phyloP scores from a whole-genome alignment of 208 protist genomes.

The Polymyxa betae region DNA sequence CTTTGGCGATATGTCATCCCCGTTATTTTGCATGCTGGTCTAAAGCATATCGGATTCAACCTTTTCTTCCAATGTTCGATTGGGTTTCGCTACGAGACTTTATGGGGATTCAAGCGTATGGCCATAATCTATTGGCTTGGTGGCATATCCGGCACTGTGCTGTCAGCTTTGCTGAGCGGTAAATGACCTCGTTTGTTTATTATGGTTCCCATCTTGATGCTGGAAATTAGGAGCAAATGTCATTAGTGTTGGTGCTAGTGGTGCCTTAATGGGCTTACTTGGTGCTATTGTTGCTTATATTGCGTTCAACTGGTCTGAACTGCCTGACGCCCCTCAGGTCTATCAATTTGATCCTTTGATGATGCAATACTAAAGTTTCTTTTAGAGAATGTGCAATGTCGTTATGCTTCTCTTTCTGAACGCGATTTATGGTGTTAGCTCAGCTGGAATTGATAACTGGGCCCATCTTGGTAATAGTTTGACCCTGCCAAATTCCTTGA shows the following conservation, averaged over 20 bases:
- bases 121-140: constrained; percentile 20
- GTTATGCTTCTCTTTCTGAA: neutral
- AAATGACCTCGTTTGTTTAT: neutral
- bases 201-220: neutral
- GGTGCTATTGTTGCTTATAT: constrained; percentile 25
- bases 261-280: constrained; percentile 14
- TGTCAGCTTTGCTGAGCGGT: neutral
- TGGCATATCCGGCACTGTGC: neutral
- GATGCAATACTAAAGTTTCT: neutral
- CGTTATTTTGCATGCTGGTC: constrained; percentile 41
- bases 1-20: constrained; percentile 6
- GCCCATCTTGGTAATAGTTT: constrained; percentile 22
- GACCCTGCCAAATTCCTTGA: neutral
- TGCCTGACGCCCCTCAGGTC: constrained; percentile 40
- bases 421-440: neutral
- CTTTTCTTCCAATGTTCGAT: constrained; percentile 43
- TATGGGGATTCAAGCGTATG: neutral
- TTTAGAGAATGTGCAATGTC: constrained; percentile 40
- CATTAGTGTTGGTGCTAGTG: constrained; percentile 38
- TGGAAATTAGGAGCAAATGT: neutral
- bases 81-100: constrained; percentile 6
- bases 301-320: neutral
- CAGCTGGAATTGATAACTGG: constrained; percentile 26
- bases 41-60: constrained; percentile 12
- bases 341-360: neutral